A percentile compares a stretch with the other conserved stretches of the same genome.
phyloP scores from a whole-genome alignment of 371 early-diverging fungal genomes.

The Mortierella sp. region DNA sequence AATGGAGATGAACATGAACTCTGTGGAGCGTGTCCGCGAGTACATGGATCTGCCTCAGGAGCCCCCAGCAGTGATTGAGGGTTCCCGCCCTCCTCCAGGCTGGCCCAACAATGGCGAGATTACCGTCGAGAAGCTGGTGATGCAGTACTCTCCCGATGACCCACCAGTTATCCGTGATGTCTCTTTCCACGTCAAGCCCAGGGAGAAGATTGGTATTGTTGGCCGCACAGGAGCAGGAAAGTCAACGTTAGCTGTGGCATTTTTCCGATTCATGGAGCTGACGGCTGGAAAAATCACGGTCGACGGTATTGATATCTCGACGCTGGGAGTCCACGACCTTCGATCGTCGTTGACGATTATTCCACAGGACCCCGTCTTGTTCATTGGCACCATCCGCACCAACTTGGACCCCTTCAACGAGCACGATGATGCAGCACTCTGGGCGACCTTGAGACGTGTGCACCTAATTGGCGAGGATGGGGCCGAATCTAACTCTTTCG shows the following conservation, averaged over 20 bases:
- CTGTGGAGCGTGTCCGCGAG: conserved; percentile 88
- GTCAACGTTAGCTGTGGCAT: conserved; percentile 73
- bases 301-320: conserved; percentile 79
- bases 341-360: conserved; percentile 71
- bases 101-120: conserved; percentile 86
- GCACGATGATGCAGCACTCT: conserved; percentile 79
- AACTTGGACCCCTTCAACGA: conserved; percentile 85
- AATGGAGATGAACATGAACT: conserved; percentile 89
- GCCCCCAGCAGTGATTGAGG: conserved; percentile 66
- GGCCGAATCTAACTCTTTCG: conserved; percentile 58
- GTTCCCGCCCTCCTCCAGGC: conserved; percentile 63
- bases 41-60: conserved; percentile 83
- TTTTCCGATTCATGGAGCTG: conserved; percentile 84
- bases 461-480: conserved; percentile 75
- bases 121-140: conserved; percentile 70
- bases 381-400: conserved; percentile 76
- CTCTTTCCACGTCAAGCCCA: conserved; percentile 67
- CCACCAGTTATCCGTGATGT: conserved; percentile 80
- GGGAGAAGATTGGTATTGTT: conserved; percentile 76
- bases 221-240: conserved; percentile 78
- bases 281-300: conserved; percentile 72
- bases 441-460: conserved; percentile 78
- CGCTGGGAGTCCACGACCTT: conserved; percentile 75
- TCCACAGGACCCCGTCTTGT: conserved; percentile 68
- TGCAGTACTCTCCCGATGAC: conserved; percentile 77